Conservation (phyloP, 192 early-diverging fungal genomes). For the Thamnidium elegans region DNA sequence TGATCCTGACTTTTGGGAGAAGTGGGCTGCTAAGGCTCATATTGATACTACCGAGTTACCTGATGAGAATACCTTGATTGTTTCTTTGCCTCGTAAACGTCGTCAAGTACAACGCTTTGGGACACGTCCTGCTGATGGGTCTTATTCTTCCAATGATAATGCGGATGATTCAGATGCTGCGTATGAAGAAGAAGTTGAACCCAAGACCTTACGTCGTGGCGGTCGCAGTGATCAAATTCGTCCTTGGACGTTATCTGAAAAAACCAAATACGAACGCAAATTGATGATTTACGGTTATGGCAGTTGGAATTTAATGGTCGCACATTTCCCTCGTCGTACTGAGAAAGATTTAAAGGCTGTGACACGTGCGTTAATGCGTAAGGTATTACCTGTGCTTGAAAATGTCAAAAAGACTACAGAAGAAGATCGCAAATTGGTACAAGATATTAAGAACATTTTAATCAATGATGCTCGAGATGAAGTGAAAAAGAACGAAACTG, state of each 20-base stretch:
- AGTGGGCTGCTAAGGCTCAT: slow-evolving; percentile 75
- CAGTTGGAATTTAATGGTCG: slow-evolving; percentile 62
- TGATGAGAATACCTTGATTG: slow-evolving; percentile 60
- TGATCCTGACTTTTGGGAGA: slow-evolving; percentile 90
- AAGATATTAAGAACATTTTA: slow-evolving; percentile 59
- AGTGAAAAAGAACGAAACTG: slow-evolving; percentile 44
- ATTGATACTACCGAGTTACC: slow-evolving; percentile 58
- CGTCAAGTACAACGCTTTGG: slow-evolving; percentile 59
- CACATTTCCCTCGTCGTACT: slow-evolving; percentile 53
- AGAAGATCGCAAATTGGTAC: slow-evolving; percentile 58
- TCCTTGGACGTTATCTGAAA: slow-evolving; percentile 54
- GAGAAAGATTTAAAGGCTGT: slow-evolving; percentile 59
- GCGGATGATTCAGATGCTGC: slow-evolving; percentile 44
- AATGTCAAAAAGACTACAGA: slow-evolving; percentile 44
- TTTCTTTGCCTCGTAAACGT: slow-evolving; percentile 65
- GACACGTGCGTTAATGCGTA: slow-evolving; percentile 48
- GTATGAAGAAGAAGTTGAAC: slow-evolving; percentile 42
- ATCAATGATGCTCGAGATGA: slow-evolving; percentile 41
- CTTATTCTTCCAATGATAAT: slow-evolving; percentile 44
- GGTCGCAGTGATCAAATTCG: slow-evolving; percentile 39
- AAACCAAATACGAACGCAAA: slow-evolving; percentile 55
- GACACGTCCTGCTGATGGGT: slow-evolving; percentile 36
- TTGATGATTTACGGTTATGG: slow-evolving; percentile 64
- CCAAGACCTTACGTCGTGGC: slow-evolving; percentile 22
- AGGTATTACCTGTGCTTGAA: slow-evolving; percentile 47